Conservation (phyloP, 176 grass and related monocot genomes). For the barley (Hordeum vulgare) region MorexV3_pseudomolecules_assembly NC_058524.1:78838772-78839271, state of each 20-base stretch:
- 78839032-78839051: conserved; percentile 55
- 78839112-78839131: conserved; percentile 36
- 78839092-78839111: conserved; percentile 47
- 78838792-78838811: too few relatives aligned
- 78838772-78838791: too few relatives aligned
- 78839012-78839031: conserved; percentile 35
- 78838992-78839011: conserved; percentile 39
- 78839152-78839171: conserved; percentile 13
- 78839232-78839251: conserved; percentile 5
- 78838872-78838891: too few relatives aligned
- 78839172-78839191: background rate
- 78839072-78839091: conserved; percentile 30
- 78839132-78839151: conserved; percentile 41
- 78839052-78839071: conserved; percentile 17
- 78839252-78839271: conserved; percentile 44
- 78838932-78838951: background rate
- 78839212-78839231: conserved; percentile 25
- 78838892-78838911: too few relatives aligned
- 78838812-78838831: too few relatives aligned
- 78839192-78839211: conserved; percentile 58
- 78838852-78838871: too few relatives aligned
- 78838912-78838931: too few relatives aligned
- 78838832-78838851: too few relatives aligned
- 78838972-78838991: conserved; percentile 36
- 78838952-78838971: conserved; percentile 48